Evolutionary conservation across 768 basidiomycete genomes (phyloP).

Genomic region (Tulasnella sp.): DNA sequence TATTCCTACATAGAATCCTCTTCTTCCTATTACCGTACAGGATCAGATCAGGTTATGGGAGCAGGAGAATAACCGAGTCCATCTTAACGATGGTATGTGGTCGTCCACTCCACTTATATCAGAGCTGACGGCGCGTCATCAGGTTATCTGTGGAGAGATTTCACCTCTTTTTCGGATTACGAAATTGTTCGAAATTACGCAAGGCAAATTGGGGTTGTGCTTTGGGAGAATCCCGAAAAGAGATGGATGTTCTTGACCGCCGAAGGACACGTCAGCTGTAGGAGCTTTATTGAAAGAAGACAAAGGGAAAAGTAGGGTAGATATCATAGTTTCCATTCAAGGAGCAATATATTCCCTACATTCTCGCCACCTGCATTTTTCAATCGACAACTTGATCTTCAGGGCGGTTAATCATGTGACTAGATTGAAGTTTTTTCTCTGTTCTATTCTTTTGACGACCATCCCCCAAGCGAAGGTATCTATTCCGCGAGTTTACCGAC

Average conservation of each 20-base stretch:
- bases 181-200: slow-evolving; percentile 79
- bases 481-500: too few species aligned
- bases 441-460: too few species aligned
- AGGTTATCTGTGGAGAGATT: slow-evolving; percentile 84
- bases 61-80: slow-evolving; percentile 81
- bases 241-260: slow-evolving; percentile 60
- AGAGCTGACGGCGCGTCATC: slow-evolving; percentile 11
- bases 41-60: slow-evolving; percentile 98
- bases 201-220: slow-evolving; percentile 60
- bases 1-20: slow-evolving; percentile 49
- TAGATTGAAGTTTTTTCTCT: too few species aligned
- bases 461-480: too few species aligned
- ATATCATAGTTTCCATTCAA: too few species aligned
- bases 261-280: slow-evolving; percentile 21
- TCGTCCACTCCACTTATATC: slow-evolving; percentile 18
- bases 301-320: too few species aligned
- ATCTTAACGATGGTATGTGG: slow-evolving; percentile 66
- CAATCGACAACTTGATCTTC: too few species aligned
- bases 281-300: background rate
- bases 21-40: slow-evolving; percentile 92
- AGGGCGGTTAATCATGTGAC: too few species aligned
- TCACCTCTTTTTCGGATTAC: slow-evolving; percentile 77
- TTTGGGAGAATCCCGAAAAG: slow-evolving; percentile 66
- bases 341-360: too few species aligned
- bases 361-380: too few species aligned